Conservation (phyloP, 2,329 filamentous ascomycete species). For the Aspergillus ruber region DNA sequence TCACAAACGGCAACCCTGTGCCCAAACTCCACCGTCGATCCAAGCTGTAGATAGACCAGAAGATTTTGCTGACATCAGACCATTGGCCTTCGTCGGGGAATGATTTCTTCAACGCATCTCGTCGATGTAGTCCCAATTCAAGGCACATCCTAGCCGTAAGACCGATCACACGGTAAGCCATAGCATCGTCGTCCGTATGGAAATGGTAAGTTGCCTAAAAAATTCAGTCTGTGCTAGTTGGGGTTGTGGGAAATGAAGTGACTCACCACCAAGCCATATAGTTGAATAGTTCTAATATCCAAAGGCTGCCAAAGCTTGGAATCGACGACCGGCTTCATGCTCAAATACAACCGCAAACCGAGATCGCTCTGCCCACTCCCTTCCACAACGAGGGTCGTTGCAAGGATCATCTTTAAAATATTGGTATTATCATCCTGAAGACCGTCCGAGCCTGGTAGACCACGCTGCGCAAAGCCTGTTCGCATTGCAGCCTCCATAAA, state of each 20-base stretch:
- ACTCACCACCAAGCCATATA: conserved; percentile 47
- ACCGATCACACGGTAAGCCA: conserved; percentile 83
- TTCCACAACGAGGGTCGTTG: conserved; percentile 69
- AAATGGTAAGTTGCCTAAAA: conserved; percentile 69
- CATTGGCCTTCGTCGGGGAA: conserved; percentile 65
- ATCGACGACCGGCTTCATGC: conserved; percentile 66
- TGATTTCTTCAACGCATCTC: conserved; percentile 61
- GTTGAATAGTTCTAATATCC: conserved; percentile 53
- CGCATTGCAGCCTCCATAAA: conserved; percentile 65
- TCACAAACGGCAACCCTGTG: conserved; percentile 78
- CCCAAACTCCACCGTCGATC: conserved; percentile 84
- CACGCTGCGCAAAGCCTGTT: conserved; percentile 51
- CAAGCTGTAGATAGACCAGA: conserved; percentile 81
- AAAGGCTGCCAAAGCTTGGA: conserved; percentile 52
- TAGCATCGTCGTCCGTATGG: conserved; percentile 74
- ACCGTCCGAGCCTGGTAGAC: conserved; percentile 50
- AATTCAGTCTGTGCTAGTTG: conserved; percentile 1
- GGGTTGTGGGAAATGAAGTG: too few relatives aligned
- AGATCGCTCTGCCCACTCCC: conserved; percentile 70
- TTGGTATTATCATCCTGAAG: conserved; percentile 60
- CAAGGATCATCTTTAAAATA: conserved; percentile 76
- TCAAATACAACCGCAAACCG: conserved; percentile 67
- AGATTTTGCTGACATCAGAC: conserved; percentile 62
- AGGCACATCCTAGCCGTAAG: conserved; percentile 72
- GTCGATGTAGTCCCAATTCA: conserved; percentile 75